Conservation (phyloP, 257 asterid genomes). For the Apocynum venetum region DNA sequence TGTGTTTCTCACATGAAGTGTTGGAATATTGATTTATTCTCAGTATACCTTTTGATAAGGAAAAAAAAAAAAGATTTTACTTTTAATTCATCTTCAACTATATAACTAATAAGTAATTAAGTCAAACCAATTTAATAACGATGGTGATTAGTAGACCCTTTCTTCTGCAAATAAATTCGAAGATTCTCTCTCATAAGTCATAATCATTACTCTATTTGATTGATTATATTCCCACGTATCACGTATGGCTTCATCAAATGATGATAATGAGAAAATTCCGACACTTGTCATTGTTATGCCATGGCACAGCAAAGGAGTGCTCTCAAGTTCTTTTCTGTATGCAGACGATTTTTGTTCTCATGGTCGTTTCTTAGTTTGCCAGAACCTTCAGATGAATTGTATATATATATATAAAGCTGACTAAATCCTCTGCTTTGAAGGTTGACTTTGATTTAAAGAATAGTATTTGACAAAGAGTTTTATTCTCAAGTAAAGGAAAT, state of each 20-base stretch:
- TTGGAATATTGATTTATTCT: no score
- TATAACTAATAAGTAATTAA: neutral
- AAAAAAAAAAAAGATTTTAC: neutral
- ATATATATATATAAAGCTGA: neutral
- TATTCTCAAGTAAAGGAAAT: constrained; percentile 18
- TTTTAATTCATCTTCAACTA: neutral
- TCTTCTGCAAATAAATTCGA: neutral
- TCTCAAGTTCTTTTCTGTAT: neutral
- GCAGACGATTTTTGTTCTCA: neutral
- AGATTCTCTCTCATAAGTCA: neutral
- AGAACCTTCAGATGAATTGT: neutral
- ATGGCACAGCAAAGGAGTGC: neutral
- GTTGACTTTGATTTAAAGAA: constrained; percentile 18
- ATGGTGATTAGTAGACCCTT: neutral
- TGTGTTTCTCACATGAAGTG: no score
- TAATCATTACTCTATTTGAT: neutral
- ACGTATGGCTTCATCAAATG: no score
- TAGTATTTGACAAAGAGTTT: constrained; percentile 1
- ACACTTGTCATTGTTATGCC: neutral
- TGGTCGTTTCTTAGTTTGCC: neutral
- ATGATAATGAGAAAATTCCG: no score
- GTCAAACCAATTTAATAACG: constrained; percentile 4
- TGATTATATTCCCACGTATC: neutral
- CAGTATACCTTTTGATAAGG: no score
- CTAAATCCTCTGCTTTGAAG: neutral